Evolutionary conservation across 2,329 filamentous ascomycete genomes (phyloP).

Genomic region (Monilinia fructigena): DNA sequence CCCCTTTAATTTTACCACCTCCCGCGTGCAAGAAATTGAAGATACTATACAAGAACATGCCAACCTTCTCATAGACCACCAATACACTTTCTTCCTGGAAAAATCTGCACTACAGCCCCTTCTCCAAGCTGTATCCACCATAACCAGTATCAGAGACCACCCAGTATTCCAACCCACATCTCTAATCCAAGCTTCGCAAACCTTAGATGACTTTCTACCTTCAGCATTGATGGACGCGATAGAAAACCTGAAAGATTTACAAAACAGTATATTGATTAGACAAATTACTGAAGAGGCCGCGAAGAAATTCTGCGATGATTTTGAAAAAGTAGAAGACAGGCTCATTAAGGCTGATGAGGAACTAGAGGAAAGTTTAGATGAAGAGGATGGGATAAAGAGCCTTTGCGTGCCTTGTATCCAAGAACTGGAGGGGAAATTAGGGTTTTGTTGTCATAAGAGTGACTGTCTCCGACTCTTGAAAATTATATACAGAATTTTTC

Average conservation of each 20-base stretch:
- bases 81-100: slow-evolving; percentile 70
- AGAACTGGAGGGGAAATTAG: slow-evolving; percentile 41
- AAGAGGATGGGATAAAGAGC: slow-evolving; percentile 34
- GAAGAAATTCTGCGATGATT: slow-evolving; percentile 79
- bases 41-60: slow-evolving; percentile 55
- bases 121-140: slow-evolving; percentile 52
- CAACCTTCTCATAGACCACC: slow-evolving; percentile 60
- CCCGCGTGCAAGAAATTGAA: slow-evolving; percentile 55
- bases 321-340: slow-evolving; percentile 66
- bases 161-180: slow-evolving; percentile 59
- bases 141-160: slow-evolving; percentile 47
- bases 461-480: neutral
- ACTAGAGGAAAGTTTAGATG: slow-evolving; percentile 25
- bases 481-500: neutral
- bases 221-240: slow-evolving; percentile 90
- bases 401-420: slow-evolving; percentile 38
- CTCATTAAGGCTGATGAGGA: slow-evolving; percentile 59
- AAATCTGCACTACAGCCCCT: slow-evolving; percentile 71
- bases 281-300: slow-evolving; percentile 80
- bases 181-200: slow-evolving; percentile 68
- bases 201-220: slow-evolving; percentile 85
- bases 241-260: slow-evolving; percentile 72
- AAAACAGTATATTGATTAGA: slow-evolving; percentile 69
- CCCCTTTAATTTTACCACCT: slow-evolving; percentile 62
- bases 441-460: slow-evolving; percentile 38